Percentiles rank a stretch among this genome's conserved stretches.
Conservation (phyloP, 208 protist species). For the Jaenimonas drosophilae region DNA sequence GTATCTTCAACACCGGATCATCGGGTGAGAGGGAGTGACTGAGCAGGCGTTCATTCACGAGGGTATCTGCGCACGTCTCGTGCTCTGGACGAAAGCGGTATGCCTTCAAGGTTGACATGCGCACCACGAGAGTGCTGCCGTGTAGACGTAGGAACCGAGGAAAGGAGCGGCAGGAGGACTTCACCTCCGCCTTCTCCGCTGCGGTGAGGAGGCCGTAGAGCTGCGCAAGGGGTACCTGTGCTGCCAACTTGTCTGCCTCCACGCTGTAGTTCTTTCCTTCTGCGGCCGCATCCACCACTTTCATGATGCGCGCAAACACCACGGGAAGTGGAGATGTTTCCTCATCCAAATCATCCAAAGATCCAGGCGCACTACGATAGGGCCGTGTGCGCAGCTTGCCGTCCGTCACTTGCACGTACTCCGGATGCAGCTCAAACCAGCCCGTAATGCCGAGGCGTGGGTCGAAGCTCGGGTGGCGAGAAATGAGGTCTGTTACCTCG, state of each 20-base stretch:
- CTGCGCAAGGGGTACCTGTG: slow-evolving; percentile 47
- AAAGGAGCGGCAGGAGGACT: slow-evolving; percentile 51
- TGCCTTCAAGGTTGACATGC: slow-evolving; percentile 61
- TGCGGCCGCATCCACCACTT: slow-evolving; percentile 31
- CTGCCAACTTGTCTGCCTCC: slow-evolving; percentile 21
- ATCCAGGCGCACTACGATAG: slow-evolving; percentile 58
- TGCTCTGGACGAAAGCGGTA: slow-evolving; percentile 58
- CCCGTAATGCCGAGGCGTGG: slow-evolving; percentile 65
- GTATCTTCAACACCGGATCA: slow-evolving; percentile 18
- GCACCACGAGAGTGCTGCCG: slow-evolving; percentile 59
- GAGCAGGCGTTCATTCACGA: slow-evolving; percentile 52
- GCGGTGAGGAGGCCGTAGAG: slow-evolving; percentile 56
- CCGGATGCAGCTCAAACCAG: slow-evolving; percentile 76
- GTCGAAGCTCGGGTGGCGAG: slow-evolving; percentile 72
- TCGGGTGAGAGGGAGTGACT: slow-evolving; percentile 40
- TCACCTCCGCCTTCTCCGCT: slow-evolving; percentile 46
- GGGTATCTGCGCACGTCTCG: slow-evolving; percentile 68
- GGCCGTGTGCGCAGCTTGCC: slow-evolving; percentile 65
- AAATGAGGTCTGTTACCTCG: slow-evolving; percentile 69
- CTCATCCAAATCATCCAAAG: slow-evolving; percentile 39
- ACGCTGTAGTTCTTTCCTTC: slow-evolving; percentile 51
- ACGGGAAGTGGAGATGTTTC: slow-evolving; percentile 42
- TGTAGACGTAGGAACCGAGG: slow-evolving; percentile 77
- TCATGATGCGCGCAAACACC: slow-evolving; percentile 42
- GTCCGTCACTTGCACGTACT: slow-evolving; percentile 80